phyloP scores from a whole-genome alignment of 2,329 filamentous ascomycete genomes.

The Sporothrix pseudoabietina region DNA sequence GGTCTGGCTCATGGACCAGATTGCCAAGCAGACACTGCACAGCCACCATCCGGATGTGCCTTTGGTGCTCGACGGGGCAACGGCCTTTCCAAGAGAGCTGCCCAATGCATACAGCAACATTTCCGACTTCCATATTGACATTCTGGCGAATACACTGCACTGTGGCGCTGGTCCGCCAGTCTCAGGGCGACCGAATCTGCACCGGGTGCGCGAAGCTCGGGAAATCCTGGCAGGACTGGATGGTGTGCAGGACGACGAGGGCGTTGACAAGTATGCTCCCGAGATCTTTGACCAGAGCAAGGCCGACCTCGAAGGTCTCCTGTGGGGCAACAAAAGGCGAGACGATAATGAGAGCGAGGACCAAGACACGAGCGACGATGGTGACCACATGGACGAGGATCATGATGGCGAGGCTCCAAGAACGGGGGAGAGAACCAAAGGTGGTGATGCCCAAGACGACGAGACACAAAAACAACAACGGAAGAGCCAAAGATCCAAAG shows the following conservation, averaged over 20 bases:
- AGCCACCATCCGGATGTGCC: conserved; percentile 45
- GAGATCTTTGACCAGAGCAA: conserved; percentile 47
- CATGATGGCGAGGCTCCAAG: background rate
- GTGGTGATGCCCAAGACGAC: background rate
- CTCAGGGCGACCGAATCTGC: conserved; percentile 39
- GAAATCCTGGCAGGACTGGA: conserved; percentile 55
- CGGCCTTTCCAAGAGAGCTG: conserved; percentile 38
- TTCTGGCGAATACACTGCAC: conserved; percentile 56
- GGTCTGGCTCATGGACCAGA: conserved; percentile 58
- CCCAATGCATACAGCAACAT: conserved; percentile 48
- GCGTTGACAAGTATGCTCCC: conserved; percentile 48
- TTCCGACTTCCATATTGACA: conserved; percentile 53
- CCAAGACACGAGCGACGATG: background rate
- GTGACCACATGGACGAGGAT: background rate
- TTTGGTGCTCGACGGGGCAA: conserved; percentile 42
- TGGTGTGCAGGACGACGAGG: conserved; percentile 43
- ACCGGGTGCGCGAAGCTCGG: conserved; percentile 52
- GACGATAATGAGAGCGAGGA: conserved; percentile 30
- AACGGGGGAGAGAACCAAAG: background rate
- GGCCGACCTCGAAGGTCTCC: conserved; percentile 29
- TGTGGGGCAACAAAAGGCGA: conserved; percentile 25
- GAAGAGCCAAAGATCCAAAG: background rate
- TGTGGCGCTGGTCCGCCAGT: conserved; percentile 47
- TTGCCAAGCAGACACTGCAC: conserved; percentile 52
- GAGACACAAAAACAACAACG: background rate